Evolutionary conservation across 2,329 filamentous ascomycete species (phyloP).

Genomic region (Trichophyton benhamiae): DNA sequence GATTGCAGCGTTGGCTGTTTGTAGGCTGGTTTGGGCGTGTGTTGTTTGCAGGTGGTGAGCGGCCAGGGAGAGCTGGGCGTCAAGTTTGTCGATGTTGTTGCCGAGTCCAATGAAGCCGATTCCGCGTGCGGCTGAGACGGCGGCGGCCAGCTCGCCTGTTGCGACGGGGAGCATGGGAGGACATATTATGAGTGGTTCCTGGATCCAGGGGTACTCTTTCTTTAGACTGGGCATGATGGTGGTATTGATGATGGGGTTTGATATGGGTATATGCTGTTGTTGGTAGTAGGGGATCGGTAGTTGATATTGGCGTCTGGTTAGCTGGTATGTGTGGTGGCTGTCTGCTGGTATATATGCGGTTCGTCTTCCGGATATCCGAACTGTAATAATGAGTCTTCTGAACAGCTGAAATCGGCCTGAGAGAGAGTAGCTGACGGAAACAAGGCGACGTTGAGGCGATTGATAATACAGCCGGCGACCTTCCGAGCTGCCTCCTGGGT

Average conservation of each 20-base stretch:
- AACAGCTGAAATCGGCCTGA: no score
- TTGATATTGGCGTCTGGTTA: background rate
- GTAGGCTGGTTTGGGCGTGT: background rate
- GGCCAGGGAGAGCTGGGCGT: conserved; percentile 21
- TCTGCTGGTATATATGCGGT: background rate
- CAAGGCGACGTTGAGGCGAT: background rate
- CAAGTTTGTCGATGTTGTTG: conserved; percentile 30
- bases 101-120: conserved; percentile 48
- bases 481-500: background rate
- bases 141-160: conserved; percentile 44
- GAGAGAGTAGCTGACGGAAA: background rate
- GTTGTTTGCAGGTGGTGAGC: conserved; percentile 14
- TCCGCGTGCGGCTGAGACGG: conserved; percentile 45
- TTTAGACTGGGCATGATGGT: conserved; percentile 5
- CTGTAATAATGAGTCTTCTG: background rate
- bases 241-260: background rate
- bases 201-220: conserved; percentile 45
- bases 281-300: no score
- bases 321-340: background rate
- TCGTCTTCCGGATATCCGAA: background rate
- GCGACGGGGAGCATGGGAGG: conserved; percentile 59
- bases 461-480: background rate
- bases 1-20: conserved; percentile 1
- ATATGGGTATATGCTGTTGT: background rate
- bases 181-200: conserved; percentile 44